Base-by-base conservation (phyloP, 495 filamentous ascomycete species). In the Aspergillus leporis region DNA sequence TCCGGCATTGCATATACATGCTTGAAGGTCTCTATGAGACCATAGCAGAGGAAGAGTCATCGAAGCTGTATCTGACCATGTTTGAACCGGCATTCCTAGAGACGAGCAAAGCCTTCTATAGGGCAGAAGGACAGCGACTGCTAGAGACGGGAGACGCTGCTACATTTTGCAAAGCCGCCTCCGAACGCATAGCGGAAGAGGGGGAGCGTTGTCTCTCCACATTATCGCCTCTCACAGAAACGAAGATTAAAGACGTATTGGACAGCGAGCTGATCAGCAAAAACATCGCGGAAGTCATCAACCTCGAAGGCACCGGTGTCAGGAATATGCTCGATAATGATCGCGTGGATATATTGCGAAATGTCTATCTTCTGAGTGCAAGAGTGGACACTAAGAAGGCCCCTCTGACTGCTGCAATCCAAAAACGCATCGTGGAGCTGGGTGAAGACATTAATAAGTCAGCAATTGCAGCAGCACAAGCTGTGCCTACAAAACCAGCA, bases 291-390 rank as follows among this genome's bases (percentile, higher is more conserved):
- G 93, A 96, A 14, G 88, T 99, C 51, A 84, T 98, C 56, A 82
- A 85, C 22, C 83, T 96, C 66, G 90, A 96, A 64, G 85, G 85
- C 1, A 96, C 86, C 53, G 94, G 94, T 19, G 84, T 97, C 50
- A 84, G 83, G 53, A 81, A 81, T 64, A 99, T 99, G 94, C 86
- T 98, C 40, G 92, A 97, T 65, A 90, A 97, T 60, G 89, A 97
- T 64, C 83, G 87, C 47, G 51, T 88, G 16, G 85, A 90, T 7
- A 92, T 92, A 59, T 75, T 99, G 9, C 73, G 76, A 14, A 87
- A 90, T 51, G 78, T 97, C 6, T 97, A 92, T 67, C 74, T 85
- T 19, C 83, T 96, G 9, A 87, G 92, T 57, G 72, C 87, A 5
- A 79, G 91, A 45, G 89, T 98, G 1, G 93, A 98, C 69, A 71